These are phyloP conservation scores for Nelumbo lutea DNA, from an alignment of 164 flowering plant species.

Conservation along the genomic window DNA sequence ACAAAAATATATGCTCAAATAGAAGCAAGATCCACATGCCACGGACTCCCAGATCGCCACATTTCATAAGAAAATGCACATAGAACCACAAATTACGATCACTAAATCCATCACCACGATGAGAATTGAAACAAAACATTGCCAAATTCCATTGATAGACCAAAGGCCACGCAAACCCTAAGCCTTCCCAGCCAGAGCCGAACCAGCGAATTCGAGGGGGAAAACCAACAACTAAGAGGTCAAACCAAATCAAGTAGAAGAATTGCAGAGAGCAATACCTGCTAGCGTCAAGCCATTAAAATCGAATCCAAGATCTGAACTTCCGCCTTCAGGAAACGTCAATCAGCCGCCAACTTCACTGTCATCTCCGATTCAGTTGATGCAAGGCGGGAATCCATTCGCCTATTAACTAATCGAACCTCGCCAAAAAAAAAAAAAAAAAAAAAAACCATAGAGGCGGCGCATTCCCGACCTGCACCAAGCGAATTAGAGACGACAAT, in stretches of 20 bases:
- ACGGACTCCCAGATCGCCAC: not conserved
- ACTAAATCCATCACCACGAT: not conserved
- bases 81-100: not conserved
- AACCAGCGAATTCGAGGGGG: not conserved
- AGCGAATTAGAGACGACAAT: conserved; percentile 70
- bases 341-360: conserved; percentile 21
- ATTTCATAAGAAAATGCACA: not conserved
- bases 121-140: not conserved
- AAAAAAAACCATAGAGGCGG: not conserved
- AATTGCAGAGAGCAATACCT: not conserved
- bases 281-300: not conserved
- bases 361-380: conserved; percentile 80
- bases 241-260: not conserved
- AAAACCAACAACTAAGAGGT: not conserved
- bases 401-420: conserved; percentile 4
- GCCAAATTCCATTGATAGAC: not conserved
- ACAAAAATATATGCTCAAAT: not conserved
- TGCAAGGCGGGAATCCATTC: conserved; percentile 73
- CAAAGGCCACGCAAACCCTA: not conserved
- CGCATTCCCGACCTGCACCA: conserved; percentile 93
- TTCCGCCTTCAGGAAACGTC: not conserved
- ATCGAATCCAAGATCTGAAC: conserved; percentile 13
- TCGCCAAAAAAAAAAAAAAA: not conserved
- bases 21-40: not conserved
- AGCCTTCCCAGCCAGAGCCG: not conserved